These are phyloP conservation scores for Xenosphaeropsis pyriputrescens DNA, from an alignment of 2,329 filamentous ascomycete genomes.

Conservation along the genomic window DNA sequence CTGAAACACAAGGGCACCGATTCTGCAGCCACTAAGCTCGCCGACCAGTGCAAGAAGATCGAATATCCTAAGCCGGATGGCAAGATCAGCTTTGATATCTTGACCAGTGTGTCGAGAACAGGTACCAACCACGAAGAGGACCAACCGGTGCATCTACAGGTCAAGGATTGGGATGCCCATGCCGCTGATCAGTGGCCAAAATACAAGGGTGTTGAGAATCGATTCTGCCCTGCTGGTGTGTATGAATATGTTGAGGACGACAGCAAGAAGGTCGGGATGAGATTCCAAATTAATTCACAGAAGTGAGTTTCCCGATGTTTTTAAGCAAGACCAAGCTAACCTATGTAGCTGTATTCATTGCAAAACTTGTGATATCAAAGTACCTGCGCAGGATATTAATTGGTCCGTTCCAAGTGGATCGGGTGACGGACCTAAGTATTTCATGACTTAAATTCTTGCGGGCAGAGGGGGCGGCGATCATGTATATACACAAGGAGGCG, in stretches of 20 bases:
- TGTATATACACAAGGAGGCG: too few relatives aligned
- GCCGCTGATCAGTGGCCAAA: conserved; percentile 68
- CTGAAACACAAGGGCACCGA: conserved; percentile 72
- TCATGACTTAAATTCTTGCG: conserved; percentile 33
- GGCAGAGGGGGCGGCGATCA: background rate
- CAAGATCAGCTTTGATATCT: conserved; percentile 86
- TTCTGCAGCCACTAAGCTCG: conserved; percentile 62
- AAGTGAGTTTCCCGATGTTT: conserved; percentile 52
- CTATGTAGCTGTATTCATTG: conserved; percentile 80
- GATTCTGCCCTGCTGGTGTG: conserved; percentile 93
- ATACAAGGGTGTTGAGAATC: conserved; percentile 86
- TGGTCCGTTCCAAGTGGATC: conserved; percentile 82
- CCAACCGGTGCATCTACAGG: conserved; percentile 89
- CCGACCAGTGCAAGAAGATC: conserved; percentile 72
- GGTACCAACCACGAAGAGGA: conserved; percentile 99
- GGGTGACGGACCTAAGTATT: conserved; percentile 63
- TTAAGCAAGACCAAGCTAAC: background rate
- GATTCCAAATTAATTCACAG: conserved; percentile 95
- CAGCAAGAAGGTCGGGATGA: conserved; percentile 71
- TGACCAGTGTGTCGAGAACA: conserved; percentile 88
- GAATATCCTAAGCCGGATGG: conserved; percentile 96
- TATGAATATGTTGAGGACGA: conserved; percentile 97
- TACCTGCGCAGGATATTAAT: conserved; percentile 91
- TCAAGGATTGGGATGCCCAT: conserved; percentile 90
- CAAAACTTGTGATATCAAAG: conserved; percentile 99